phyloP scores from a whole-genome alignment of 2,329 filamentous ascomycete genomes.

The Aspergillus thermomutatus region DNA sequence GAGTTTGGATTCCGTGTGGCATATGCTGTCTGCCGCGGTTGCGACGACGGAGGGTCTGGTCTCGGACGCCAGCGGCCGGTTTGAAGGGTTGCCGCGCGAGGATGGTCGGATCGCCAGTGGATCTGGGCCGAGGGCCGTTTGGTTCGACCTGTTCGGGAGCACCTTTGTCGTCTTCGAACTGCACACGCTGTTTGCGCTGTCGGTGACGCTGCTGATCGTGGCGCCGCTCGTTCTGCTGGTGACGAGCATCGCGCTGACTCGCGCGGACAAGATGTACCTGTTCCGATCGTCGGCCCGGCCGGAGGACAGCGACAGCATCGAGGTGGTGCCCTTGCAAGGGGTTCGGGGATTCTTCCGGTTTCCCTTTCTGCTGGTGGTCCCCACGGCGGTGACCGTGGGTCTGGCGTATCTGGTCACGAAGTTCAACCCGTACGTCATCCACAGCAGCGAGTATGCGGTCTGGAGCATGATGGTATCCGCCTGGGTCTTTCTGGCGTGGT shows the following conservation, averaged over 20 bases:
- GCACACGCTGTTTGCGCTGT: conserved; percentile 82
- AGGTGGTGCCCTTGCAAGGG: conserved; percentile 65
- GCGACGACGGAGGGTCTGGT: conserved; percentile 71
- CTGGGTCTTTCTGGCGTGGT: conserved; percentile 80
- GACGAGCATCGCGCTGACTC: conserved; percentile 65
- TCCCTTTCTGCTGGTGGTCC: conserved; percentile 68
- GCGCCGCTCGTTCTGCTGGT: conserved; percentile 70
- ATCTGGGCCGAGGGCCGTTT: conserved; percentile 68
- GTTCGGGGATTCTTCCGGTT: conserved; percentile 82
- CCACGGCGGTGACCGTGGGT: conserved; percentile 66
- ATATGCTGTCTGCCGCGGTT: conserved; percentile 86
- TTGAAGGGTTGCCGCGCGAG: conserved; percentile 58
- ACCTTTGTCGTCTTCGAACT: conserved; percentile 75
- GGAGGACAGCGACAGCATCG: conserved; percentile 51
- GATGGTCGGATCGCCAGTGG: conserved; percentile 65
- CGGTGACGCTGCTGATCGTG: conserved; percentile 75
- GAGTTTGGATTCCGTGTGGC: conserved; percentile 67
- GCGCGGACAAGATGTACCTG: conserved; percentile 80
- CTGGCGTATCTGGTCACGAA: conserved; percentile 74
- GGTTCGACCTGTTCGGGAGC: conserved; percentile 88
- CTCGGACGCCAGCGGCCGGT: conserved; percentile 63
- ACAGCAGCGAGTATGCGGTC: conserved; percentile 82
- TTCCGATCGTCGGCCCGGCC: conserved; percentile 66
- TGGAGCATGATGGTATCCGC: conserved; percentile 83
- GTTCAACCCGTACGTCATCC: conserved; percentile 85